Base-by-base conservation (phyloP, 1,284 basidiomycete genomes). In the Inonotus obliquus region DNA sequence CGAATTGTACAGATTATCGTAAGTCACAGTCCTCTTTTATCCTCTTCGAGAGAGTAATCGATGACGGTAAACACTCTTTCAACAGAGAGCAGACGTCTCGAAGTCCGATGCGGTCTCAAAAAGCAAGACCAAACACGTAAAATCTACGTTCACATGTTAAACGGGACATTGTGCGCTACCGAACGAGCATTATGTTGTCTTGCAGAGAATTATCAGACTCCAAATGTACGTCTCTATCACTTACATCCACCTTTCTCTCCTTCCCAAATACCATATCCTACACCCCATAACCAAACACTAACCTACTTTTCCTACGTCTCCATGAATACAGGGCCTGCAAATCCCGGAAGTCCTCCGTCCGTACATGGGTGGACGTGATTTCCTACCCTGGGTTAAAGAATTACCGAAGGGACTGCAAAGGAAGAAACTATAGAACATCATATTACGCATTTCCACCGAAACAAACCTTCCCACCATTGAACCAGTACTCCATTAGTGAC, bases 181-280 rank as follows among this genome's bases (percentile, higher is more conserved):
- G 94, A 97, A 76, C 89, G 96, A 48, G 94, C 96, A 1, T 79
- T 99, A 29, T 98, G 96, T 77, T 98, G 97, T 76, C 71, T 99
- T 53, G 96, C 95, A n/a, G 96, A 99, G 77, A 99, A 99, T 76
- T 96, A 96, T 74, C 97, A 99, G 78, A 98, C 95, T 0, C 82
- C 89, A 0, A 94, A 98, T 62, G 94, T 95, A 70, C 67, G 85
- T 17, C 25, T 61, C 38, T 60, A 25, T 27, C 61, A 38, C 58
- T 38, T 45, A n/a, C n/a, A n/a, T n/a, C n/a, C n/a, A n/a, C n/a
- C n/a, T n/a, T n/a, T n/a, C n/a, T n/a, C n/a, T n/a, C n/a, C n/a
- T n/a, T n/a, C n/a, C n/a, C n/a, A n/a, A n/a, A n/a, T n/a, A n/a
- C n/a, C n/a, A n/a, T n/a, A n/a, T n/a, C n/a, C n/a, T n/a, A n/a